Conservation (phyloP, 2,329 filamentous ascomycete genomes). For the Cercospora berteroae region DNA sequence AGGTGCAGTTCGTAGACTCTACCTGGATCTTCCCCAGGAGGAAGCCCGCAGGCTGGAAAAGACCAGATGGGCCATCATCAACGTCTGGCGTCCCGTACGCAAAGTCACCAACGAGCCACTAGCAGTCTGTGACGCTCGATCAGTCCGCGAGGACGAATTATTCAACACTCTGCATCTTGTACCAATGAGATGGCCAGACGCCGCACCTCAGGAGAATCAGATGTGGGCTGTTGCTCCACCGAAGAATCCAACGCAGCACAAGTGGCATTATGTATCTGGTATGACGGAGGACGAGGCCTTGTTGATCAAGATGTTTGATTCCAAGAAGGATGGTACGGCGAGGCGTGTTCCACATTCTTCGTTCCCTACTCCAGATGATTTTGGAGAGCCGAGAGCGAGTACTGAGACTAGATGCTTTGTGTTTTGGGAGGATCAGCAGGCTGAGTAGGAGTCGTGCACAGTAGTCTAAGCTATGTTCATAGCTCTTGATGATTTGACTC, state of each 20-base stretch:
- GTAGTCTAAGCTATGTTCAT: neutral
- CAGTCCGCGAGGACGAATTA: constrained; percentile 12
- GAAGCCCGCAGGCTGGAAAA: constrained; percentile 8
- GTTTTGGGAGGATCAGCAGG: constrained; percentile 12
- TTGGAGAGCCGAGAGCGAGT: constrained; percentile 7
- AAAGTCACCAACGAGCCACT: constrained; percentile 12
- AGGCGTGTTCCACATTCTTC: constrained; percentile 11
- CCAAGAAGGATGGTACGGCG: constrained; percentile 5
- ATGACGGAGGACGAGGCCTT: constrained; percentile 9
- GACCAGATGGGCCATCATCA: constrained; percentile 18
- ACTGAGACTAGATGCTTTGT: constrained; percentile 12
- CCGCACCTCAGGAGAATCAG: neutral
- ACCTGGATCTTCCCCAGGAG: constrained; percentile 1
- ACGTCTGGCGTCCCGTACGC: constrained; percentile 13
- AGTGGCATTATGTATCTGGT: constrained; percentile 12
- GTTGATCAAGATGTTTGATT: constrained; percentile 14
- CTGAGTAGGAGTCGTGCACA: neutral
- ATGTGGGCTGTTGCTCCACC: constrained; percentile 8
- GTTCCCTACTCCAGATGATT: constrained; percentile 9
- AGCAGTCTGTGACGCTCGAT: constrained; percentile 9
- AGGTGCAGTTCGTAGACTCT: constrained; percentile 8
- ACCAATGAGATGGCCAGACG: constrained; percentile 8
- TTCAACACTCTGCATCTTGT: constrained; percentile 16
- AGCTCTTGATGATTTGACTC: no score
- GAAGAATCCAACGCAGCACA: constrained; percentile 6